Conservation (phyloP, 2,329 filamentous ascomycete genomes). For the Pestalotiopsis sp. region DNA sequence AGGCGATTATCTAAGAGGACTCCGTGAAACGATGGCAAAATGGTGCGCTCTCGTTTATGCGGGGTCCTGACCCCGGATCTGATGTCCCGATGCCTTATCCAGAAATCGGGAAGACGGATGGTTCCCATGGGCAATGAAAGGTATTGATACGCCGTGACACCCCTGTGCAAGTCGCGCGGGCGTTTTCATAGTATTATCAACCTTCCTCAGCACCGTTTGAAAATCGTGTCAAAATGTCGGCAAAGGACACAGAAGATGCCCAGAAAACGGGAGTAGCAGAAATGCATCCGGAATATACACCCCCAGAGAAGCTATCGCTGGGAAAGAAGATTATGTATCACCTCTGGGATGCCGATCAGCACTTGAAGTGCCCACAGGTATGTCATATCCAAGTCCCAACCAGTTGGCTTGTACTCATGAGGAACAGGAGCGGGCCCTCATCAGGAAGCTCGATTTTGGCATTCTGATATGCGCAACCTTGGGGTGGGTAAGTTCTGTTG, state of each 20-base stretch:
- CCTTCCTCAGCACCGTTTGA: not conserved
- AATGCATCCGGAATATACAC: not conserved
- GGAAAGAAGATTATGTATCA: slow-evolving; percentile 14
- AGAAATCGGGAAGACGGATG: not conserved
- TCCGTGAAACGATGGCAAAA: not conserved
- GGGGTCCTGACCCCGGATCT: not conserved
- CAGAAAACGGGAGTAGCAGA: not conserved
- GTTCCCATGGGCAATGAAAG: not conserved
- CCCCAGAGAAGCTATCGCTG: slow-evolving; percentile 9
- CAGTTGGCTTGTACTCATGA: not conserved
- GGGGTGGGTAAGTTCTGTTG: slow-evolving; percentile 6
- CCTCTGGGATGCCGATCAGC: slow-evolving; percentile 15
- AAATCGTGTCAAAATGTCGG: not conserved
- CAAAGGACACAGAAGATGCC: not conserved
- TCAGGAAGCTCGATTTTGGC: slow-evolving; percentile 15
- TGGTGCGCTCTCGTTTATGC: not conserved
- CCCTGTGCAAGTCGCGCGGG: not conserved
- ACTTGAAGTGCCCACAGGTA: slow-evolving; percentile 13
- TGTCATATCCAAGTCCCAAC: not conserved
- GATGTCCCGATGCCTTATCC: not conserved
- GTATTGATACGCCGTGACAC: not conserved
- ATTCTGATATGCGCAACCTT: slow-evolving; percentile 14
- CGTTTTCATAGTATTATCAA: not conserved
- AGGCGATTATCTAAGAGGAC: not conserved
- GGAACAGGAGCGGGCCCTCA: slow-evolving; percentile 11